Evolutionary conservation across 306 rosid genomes (phyloP).

Genomic region (Citrullus colocynthis): DNA sequence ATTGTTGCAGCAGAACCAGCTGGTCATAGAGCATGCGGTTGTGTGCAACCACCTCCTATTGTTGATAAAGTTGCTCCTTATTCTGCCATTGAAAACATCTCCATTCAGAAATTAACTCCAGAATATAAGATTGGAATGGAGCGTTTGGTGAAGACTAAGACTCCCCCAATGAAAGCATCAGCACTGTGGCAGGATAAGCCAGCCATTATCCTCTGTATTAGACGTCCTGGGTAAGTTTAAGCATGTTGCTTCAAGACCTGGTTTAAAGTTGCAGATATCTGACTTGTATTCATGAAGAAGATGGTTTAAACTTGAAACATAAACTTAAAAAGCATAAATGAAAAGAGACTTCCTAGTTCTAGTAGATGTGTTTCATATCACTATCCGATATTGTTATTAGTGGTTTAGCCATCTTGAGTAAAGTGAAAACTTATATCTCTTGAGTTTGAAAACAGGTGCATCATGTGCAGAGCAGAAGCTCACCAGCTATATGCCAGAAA

Average conservation of each 20-base stretch:
- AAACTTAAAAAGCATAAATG: not conserved
- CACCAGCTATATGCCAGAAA: constrained; percentile 67
- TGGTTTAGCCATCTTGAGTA: not conserved
- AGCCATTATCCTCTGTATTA: constrained; percentile 58
- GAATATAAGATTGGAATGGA: constrained; percentile 82
- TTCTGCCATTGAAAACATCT: constrained; percentile 42
- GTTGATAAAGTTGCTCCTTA: constrained; percentile 56
- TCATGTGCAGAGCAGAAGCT: constrained; percentile 97
- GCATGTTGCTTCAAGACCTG: not conserved
- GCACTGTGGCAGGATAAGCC: constrained; percentile 64
- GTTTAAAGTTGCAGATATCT: not conserved
- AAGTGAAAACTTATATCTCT: constrained; percentile 13
- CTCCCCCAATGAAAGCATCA: constrained; percentile 79
- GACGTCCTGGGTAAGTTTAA: constrained; percentile 76
- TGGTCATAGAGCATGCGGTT: constrained; percentile 61
- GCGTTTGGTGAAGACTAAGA: constrained; percentile 52
- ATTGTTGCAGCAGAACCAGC: constrained; percentile 57
- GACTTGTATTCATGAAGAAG: not conserved
- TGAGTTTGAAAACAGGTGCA: constrained; percentile 55
- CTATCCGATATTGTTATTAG: not conserved
- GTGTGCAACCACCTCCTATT: constrained; percentile 51
- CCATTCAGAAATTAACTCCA: constrained; percentile 65
- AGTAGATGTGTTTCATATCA: not conserved
- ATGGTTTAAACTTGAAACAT: not conserved
- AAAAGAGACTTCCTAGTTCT: not conserved